Evolutionary conservation across 192 early-diverging fungal genomes (phyloP), one percentile per base, ranked within the genome.

Genomic region (Mortierella claussenii): DNA sequence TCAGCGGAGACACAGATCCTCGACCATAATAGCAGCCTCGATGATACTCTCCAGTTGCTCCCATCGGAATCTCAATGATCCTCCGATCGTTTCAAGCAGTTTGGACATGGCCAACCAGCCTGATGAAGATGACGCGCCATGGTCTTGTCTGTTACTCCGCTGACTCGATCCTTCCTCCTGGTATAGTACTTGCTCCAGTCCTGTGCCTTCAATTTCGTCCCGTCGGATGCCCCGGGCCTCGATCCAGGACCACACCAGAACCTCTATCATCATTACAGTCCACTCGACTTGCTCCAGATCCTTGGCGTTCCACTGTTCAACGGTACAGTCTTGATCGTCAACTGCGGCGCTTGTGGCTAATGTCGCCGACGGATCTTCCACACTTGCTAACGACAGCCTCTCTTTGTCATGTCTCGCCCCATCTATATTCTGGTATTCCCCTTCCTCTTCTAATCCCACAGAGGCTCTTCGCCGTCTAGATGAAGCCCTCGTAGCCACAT

Each of bases 191-290:
- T 55, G 21, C 30, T 67, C 73, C 15, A 76, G 7, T 46, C 63
- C 64, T 0, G 73, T 76, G 23, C 59, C 54, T 7, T 49, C 23
- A 30, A 76, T 76, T 2, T 76, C 73, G 0, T 76, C 43, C 13
- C 59, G 33, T 7, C 64, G 49, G 15, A 76, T 56, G 0, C 73
- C 73, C 2, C 64, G 63, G 5, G 65, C 65, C 44, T 67, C 73
- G 46, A 67, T 57, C 73, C 73, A 76, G 2, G 73, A 52, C 64
- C 65, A 66, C 10, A 76, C 37, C 42, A 76, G 21, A 12, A 62
- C 23, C 40, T 76, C 73, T 4, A 47, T 55, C 73, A 76, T 76
- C 64, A 67, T 76, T 23, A 76, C 73, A 1, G 33, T 54, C 64
- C 64, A 62, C 24, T 76, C 73, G 7, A 76, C 11, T 18, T 67